phyloP scores from a whole-genome alignment of 2,329 filamentous ascomycete genomes.

The Elsinoe fawcettii region DNA sequence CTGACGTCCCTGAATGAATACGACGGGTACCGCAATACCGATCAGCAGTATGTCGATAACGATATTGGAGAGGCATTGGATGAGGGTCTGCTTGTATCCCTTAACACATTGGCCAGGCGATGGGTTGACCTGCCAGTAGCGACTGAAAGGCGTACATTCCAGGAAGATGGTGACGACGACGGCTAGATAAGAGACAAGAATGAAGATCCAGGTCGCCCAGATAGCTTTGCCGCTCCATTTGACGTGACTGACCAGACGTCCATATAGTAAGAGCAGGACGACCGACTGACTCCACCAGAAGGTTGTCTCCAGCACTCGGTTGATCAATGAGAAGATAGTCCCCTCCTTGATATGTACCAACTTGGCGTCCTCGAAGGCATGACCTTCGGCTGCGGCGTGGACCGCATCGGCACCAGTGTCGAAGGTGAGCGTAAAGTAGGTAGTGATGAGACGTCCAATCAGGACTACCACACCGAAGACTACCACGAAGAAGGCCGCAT shows the following conservation, averaged over 20 bases:
- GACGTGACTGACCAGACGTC: slow-evolving; percentile 11
- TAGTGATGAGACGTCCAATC: background rate
- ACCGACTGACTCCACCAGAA: slow-evolving; percentile 12
- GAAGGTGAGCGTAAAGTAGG: slow-evolving; percentile 11
- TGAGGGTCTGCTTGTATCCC: background rate
- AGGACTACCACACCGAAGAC: background rate
- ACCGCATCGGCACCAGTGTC: slow-evolving; percentile 8
- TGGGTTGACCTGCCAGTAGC: slow-evolving; percentile 3
- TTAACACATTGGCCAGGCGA: background rate
- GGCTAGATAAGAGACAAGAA: background rate
- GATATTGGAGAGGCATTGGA: slow-evolving; percentile 9
- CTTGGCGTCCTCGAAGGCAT: background rate
- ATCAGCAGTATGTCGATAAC: slow-evolving; percentile 4
- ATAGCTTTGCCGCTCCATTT: slow-evolving; percentile 7
- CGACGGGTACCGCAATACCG: background rate
- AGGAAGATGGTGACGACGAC: slow-evolving; percentile 13
- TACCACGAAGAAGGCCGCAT: slow-evolving; percentile 7
- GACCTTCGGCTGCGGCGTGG: background rate
- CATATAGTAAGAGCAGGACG: slow-evolving; percentile 8
- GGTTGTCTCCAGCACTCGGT: slow-evolving; percentile 11
- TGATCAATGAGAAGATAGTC: slow-evolving; percentile 7
- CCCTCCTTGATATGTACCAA: background rate
- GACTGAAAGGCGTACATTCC: slow-evolving; percentile 5
- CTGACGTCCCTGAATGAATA: slow-evolving; percentile 8
- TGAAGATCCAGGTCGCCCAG: slow-evolving; percentile 4